Evolutionary conservation across 1,139 yeast genomes (phyloP), one percentile per base, ranked within the genome.

Genomic region (Scheffersomyces illinoinensis): DNA sequence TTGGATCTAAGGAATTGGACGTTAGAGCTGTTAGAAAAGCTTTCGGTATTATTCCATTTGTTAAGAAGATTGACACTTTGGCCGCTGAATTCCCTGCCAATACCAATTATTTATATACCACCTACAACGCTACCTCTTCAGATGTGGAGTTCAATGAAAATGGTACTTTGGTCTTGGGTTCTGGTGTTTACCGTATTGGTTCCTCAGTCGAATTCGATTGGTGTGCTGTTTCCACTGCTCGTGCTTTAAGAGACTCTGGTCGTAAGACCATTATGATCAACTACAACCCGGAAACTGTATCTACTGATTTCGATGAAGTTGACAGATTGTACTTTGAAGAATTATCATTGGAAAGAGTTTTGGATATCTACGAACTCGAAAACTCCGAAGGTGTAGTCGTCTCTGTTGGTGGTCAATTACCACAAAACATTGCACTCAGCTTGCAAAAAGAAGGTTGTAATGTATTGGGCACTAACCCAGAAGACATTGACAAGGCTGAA

Each of bases 21-120:
- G 95, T 93, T 57, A 89, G 99, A 78, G 83, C 85, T 46, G 84
- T 84, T 66, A 88, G 98, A 82, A 89, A 90, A 71, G 80, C 84
- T 50, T 87, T 83, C 67, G 96, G 93, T 57, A 88, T 95, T 70
- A 81, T 87, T 63, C 99, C 99, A 67, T 93, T 91, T 73, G 99
- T 95, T 66, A 95, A 95, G 85, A 91, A 92, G 78, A 95, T 95
- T 71, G 99, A 95, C 75, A 95, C 99, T 56, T 84, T 95, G 67
- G 99, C 99, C 61, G 99, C 99, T 58, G 99, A 95, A 77, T 95
- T 95, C 87, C 99, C 99, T 55, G 99, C 99, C 52, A 84, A 88
- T 71, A 95, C 99, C 60, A 95, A 95, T 82, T 95, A 95, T 77
- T 84, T 95, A 68, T 95, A 95, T 85, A 91, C 97, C 59, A 95